Evolutionary conservation across 257 asterid genomes (phyloP).

Genomic region (Euphrasia confusa): DNA sequence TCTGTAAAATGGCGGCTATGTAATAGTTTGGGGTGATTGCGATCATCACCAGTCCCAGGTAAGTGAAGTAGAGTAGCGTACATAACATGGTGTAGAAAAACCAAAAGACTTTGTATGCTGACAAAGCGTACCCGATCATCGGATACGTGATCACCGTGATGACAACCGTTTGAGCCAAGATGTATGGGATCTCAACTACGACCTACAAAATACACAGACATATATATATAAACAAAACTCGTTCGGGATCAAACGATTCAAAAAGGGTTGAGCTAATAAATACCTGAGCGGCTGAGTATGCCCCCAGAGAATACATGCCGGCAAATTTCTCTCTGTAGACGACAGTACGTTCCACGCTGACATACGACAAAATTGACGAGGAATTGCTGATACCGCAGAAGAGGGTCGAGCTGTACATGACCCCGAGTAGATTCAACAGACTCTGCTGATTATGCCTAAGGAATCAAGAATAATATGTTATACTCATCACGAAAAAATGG

Average conservation of each 20-base stretch:
- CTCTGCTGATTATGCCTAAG: conserved; percentile 44
- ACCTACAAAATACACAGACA: conserved; percentile 25
- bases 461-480: neutral
- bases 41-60: conserved; percentile 45
- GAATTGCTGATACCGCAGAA: conserved; percentile 45
- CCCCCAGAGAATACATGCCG: conserved; percentile 46
- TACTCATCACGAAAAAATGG: neutral
- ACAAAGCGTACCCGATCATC: conserved; percentile 44
- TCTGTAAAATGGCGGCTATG: conserved; percentile 40
- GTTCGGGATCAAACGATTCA: neutral
- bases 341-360: conserved; percentile 41
- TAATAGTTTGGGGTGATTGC: conserved; percentile 43
- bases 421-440: conserved; percentile 38
- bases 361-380: conserved; percentile 37
- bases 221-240: neutral
- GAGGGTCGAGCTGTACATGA: conserved; percentile 35
- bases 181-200: conserved; percentile 46
- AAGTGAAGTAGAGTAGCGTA: conserved; percentile 40
- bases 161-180: conserved; percentile 32
- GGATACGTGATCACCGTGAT: conserved; percentile 43
- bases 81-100: conserved; percentile 39
- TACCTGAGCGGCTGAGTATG: conserved; percentile 52
- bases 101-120: conserved; percentile 40
- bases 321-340: conserved; percentile 45
- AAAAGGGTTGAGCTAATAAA: too few relatives aligned